These are phyloP conservation scores for Xylaria flabelliformis DNA, from an alignment of 495 filamentous ascomycete species.

Conservation along the genomic window DNA sequence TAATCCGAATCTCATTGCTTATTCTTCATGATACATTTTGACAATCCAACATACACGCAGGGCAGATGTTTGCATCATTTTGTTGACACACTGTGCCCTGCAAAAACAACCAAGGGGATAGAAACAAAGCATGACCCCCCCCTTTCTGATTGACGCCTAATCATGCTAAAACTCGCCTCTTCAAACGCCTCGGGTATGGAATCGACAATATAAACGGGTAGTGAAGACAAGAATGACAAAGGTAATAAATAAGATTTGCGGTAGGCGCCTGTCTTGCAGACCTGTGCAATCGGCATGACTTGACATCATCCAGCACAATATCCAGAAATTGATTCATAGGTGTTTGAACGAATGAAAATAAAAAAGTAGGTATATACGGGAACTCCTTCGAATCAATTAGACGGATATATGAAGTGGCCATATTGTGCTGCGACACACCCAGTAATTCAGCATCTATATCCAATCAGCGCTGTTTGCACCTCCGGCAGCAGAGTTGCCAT, in stretches of 20 bases:
- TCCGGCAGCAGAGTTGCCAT: conserved; percentile 31
- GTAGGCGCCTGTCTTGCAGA: not conserved
- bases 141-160: conserved; percentile 41
- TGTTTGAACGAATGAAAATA: not conserved
- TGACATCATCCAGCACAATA: not conserved
- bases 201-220: conserved; percentile 26
- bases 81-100: conserved; percentile 10
- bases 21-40: conserved; percentile 14
- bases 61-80: conserved; percentile 3
- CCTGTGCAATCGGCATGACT: conserved; percentile 1
- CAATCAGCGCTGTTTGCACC: conserved; percentile 32
- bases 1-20: conserved; percentile 1
- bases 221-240: conserved; percentile 13
- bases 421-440: not conserved
- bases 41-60: conserved; percentile 18
- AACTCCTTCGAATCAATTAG: conserved; percentile 4
- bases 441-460: conserved; percentile 29
- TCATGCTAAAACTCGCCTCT: conserved; percentile 37
- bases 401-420: not conserved
- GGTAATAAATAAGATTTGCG: conserved; percentile 14
- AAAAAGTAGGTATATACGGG: not conserved
- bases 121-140: conserved; percentile 32
- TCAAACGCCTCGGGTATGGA: conserved; percentile 30
- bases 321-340: not conserved
- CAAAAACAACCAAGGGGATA: conserved; percentile 24